Conservation (phyloP, 2,329 filamentous ascomycete genomes). For the Aureobasidium sp. region DNA sequence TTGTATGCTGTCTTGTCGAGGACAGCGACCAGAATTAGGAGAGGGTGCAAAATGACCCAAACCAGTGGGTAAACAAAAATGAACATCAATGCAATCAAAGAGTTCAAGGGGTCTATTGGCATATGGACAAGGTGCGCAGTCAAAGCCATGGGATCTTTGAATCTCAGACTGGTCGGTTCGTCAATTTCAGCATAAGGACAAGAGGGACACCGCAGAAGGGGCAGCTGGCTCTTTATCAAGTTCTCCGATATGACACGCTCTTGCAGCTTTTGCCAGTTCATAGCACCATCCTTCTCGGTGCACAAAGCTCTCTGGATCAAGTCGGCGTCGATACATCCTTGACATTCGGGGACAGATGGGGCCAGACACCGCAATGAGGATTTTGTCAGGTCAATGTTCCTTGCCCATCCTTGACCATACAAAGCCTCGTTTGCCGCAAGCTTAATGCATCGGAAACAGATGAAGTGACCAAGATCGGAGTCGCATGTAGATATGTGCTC, state of each 20-base stretch:
- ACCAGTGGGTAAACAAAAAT: slow-evolving; percentile 50
- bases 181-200: slow-evolving; percentile 89
- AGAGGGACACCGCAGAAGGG: slow-evolving; percentile 79
- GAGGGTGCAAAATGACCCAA: slow-evolving; percentile 40
- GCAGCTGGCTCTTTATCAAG: slow-evolving; percentile 64
- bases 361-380: slow-evolving; percentile 81
- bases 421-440: slow-evolving; percentile 77
- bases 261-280: slow-evolving; percentile 69
- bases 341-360: slow-evolving; percentile 58
- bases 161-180: slow-evolving; percentile 28
- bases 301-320: slow-evolving; percentile 67
- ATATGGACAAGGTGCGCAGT: slow-evolving; percentile 24
- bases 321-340: slow-evolving; percentile 62
- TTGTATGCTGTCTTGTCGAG: slow-evolving; percentile 24
- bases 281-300: slow-evolving; percentile 60
- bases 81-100: slow-evolving; percentile 42
- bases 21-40: slow-evolving; percentile 29
- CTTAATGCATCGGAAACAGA: slow-evolving; percentile 77
- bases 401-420: slow-evolving; percentile 87
- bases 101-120: slow-evolving; percentile 22
- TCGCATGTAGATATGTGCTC: slow-evolving; percentile 70
- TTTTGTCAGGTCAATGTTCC: slow-evolving; percentile 64
- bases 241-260: slow-evolving; percentile 70
- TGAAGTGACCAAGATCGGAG: slow-evolving; percentile 55
- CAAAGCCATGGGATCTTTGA: slow-evolving; percentile 42